Conservation (phyloP, 495 filamentous ascomycete species). For the Delitschia confertaspora region DNA sequence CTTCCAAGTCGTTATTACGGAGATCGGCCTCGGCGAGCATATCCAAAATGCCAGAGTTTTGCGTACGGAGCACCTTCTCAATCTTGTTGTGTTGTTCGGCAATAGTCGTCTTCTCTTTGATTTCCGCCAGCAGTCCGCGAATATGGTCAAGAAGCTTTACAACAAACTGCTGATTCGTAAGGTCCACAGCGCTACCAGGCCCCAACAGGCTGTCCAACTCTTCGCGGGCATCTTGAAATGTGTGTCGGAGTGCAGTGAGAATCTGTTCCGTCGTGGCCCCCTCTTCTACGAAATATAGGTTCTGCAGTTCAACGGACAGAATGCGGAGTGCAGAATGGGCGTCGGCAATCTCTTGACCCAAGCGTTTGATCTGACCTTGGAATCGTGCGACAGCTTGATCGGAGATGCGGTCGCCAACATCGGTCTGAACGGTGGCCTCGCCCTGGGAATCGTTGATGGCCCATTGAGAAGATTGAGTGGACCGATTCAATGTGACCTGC, state of each 20-base stretch:
- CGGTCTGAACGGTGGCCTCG: constrained; percentile 8
- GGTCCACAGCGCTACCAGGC: constrained; percentile 11
- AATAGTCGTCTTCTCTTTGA: constrained; percentile 17
- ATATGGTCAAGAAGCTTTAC: constrained; percentile 26
- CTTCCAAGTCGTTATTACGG: constrained; percentile 37
- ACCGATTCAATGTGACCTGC: constrained; percentile 15
- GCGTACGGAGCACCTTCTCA: constrained; percentile 6
- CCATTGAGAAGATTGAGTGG: background rate
- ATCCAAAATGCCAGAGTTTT: constrained; percentile 24
- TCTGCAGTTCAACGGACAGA: constrained; percentile 29
- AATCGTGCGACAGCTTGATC: constrained; percentile 27
- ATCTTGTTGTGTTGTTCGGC: constrained; percentile 18
- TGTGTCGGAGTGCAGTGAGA: constrained; percentile 29
- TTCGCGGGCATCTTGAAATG: constrained; percentile 27
- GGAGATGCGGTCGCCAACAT: constrained; percentile 23
- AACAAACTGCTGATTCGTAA: constrained; percentile 29
- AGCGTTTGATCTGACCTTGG: constrained; percentile 25
- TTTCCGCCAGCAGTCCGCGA: constrained; percentile 16
- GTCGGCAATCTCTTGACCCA: constrained; percentile 20
- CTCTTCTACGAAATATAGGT: constrained; percentile 25
- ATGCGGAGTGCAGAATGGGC: constrained; percentile 23
- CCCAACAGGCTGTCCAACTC: constrained; percentile 30
- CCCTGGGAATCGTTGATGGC: constrained; percentile 7
- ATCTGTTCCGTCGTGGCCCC: constrained; percentile 19
- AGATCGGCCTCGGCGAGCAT: constrained; percentile 25